Evolutionary conservation across 2,329 filamentous ascomycete genomes (phyloP).

Genomic region (Colletotrichum sp.): DNA sequence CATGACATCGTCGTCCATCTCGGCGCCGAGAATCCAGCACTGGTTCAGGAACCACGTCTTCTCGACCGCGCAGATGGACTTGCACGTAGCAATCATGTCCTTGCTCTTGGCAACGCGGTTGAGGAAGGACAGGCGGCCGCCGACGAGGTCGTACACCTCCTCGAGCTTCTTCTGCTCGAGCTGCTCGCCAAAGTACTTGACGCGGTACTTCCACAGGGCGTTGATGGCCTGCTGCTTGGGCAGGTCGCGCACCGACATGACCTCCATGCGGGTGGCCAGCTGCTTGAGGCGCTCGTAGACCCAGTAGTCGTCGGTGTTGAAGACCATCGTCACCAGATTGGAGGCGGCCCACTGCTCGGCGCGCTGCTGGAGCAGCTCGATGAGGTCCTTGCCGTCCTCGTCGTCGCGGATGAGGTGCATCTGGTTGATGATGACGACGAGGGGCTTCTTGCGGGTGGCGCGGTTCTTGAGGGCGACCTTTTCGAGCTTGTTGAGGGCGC

Average conservation of each 20-base stretch:
- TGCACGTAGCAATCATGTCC: slow-evolving; percentile 81
- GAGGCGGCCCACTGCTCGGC: slow-evolving; percentile 96
- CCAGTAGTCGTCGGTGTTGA: slow-evolving; percentile 99
- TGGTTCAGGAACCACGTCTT: slow-evolving; percentile 81
- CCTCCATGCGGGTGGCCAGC: slow-evolving; percentile 92
- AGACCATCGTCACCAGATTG: slow-evolving; percentile 87
- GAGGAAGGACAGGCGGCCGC: slow-evolving; percentile 86
- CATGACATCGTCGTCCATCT: slow-evolving; percentile 97
- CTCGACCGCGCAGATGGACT: slow-evolving; percentile 72
- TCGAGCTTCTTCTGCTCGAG: slow-evolving; percentile 64
- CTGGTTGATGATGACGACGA: slow-evolving; percentile 94
- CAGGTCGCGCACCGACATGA: slow-evolving; percentile 84
- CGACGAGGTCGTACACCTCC: slow-evolving; percentile 84
- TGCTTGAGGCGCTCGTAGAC: slow-evolving; percentile 94
- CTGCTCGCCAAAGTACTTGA: slow-evolving; percentile 73
- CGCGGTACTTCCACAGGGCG: slow-evolving; percentile 81
- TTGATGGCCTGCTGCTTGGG: slow-evolving; percentile 77
- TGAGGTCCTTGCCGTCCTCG: slow-evolving; percentile 88
- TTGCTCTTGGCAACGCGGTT: slow-evolving; percentile 86
- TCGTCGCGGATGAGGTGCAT: slow-evolving; percentile 91
- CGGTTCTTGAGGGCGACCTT: slow-evolving; percentile 78
- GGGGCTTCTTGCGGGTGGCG: slow-evolving; percentile 60
- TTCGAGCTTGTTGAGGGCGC: slow-evolving; percentile 96
- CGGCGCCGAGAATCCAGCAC: slow-evolving; percentile 74
- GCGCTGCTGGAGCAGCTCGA: slow-evolving; percentile 93